Conservation (phyloP, 306 rosid species). For the Alnus glutinosa region DNA sequence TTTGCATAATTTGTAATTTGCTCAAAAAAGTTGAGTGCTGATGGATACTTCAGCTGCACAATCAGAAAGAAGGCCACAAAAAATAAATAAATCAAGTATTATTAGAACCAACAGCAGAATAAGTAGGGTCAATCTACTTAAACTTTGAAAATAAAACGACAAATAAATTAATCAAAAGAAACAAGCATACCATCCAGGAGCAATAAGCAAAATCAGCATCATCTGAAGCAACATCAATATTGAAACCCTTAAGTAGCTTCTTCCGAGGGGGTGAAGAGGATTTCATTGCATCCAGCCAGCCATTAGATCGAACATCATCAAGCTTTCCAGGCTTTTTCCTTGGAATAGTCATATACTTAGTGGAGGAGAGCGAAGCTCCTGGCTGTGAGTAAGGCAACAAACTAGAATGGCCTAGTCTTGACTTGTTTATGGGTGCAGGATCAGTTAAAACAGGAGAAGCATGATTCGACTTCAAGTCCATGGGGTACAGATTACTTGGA, state of each 20-base stretch:
- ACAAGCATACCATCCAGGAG: constrained; percentile 65
- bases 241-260: constrained; percentile 57
- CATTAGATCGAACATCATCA: constrained; percentile 83
- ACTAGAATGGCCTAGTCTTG: constrained; percentile 69
- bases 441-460: constrained; percentile 70
- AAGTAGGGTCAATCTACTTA: background rate
- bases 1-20: constrained; percentile 51
- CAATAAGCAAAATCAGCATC: constrained; percentile 56
- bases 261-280: constrained; percentile 91
- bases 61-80: background rate
- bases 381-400: constrained; percentile 57
- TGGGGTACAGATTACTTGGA: constrained; percentile 30
- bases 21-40: constrained; percentile 66
- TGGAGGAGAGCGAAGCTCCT: constrained; percentile 56
- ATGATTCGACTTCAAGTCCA: constrained; percentile 79
- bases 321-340: constrained; percentile 58
- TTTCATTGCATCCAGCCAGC: constrained; percentile 96
- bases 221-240: constrained; percentile 48
- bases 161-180: background rate
- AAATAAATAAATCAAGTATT: background rate
- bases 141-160: background rate
- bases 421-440: constrained; percentile 69
- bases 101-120: background rate
- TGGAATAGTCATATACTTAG: constrained; percentile 51
- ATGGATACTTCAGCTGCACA: constrained; percentile 73